Evolutionary conservation across 805 yeast species (phyloP).

Genomic region (Groenewaldozyma tartarivorans): DNA sequence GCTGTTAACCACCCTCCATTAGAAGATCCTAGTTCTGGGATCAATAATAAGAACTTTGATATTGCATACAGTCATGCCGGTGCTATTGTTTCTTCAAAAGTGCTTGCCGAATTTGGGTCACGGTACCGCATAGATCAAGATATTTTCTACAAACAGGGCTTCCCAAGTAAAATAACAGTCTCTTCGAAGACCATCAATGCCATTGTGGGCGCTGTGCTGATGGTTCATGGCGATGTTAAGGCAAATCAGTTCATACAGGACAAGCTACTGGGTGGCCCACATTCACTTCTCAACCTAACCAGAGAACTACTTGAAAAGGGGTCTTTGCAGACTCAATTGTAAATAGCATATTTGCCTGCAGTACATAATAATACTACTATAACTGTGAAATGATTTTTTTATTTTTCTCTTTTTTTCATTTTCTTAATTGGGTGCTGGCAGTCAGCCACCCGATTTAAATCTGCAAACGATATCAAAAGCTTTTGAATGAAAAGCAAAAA

Average conservation of each 20-base stretch:
- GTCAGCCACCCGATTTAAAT: no score
- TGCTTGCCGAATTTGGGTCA: neutral
- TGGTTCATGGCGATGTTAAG: conserved; percentile 46
- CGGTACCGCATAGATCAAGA: neutral
- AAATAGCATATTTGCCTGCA: neutral
- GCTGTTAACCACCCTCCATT: conserved; percentile 11
- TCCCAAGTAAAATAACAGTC: conserved; percentile 27
- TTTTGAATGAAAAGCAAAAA: no score
- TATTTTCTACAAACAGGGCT: neutral
- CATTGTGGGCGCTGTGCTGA: conserved; percentile 58
- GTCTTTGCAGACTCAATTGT: neutral
- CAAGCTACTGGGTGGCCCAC: conserved; percentile 32
- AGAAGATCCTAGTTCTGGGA: conserved; percentile 11
- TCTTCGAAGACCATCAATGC: conserved; percentile 47
- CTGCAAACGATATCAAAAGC: no score
- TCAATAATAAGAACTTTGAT: conserved; percentile 25
- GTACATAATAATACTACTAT: no score
- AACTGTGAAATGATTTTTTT: no score
- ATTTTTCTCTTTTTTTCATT: no score
- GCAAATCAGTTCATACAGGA: conserved; percentile 48
- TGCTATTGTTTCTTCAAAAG: neutral
- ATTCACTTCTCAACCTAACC: conserved; percentile 20
- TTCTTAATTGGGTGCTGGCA: no score
- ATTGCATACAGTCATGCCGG: conserved; percentile 7
- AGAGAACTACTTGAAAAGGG: conserved; percentile 2